A percentile compares a stretch with the other conserved stretches of the same genome.
phyloP scores from a whole-genome alignment of 441 rosid species.

The Bruguiera hainesii region DNA sequence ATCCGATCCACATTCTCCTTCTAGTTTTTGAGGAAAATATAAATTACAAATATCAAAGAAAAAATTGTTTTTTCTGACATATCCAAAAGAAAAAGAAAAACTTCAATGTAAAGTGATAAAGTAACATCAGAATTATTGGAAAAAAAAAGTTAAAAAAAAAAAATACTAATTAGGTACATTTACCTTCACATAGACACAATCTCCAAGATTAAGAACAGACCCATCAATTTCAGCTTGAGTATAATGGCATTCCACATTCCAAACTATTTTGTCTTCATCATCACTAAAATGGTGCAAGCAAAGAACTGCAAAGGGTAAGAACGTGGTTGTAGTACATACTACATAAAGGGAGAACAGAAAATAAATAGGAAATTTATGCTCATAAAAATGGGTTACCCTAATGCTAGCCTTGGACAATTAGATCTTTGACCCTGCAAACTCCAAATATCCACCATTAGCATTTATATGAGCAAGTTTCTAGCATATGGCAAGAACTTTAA shows the following conservation, averaged over 20 bases:
- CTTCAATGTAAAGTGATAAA: background rate
- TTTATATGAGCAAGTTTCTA: conserved; percentile 16
- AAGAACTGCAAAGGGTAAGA: conserved; percentile 21
- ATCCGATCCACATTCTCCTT: too few species aligned
- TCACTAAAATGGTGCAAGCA: conserved; percentile 36
- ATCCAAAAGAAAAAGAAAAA: too few species aligned
- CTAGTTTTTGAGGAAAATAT: too few species aligned
- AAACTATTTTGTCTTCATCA: conserved; percentile 75
- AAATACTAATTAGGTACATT: conserved; percentile 7
- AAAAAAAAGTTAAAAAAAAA: background rate
- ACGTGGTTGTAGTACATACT: background rate
- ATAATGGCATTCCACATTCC: conserved; percentile 88
- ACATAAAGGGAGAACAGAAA: conserved; percentile 16
- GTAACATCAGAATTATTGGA: background rate
- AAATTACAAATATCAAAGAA: too few species aligned
- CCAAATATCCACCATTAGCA: conserved; percentile 30
- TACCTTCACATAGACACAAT: conserved; percentile 77
- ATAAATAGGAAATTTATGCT: conserved; percentile 15
- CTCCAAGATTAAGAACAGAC: conserved; percentile 57
- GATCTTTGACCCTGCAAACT: conserved; percentile 53
- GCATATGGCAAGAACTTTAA: background rate
- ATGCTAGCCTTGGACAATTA: conserved; percentile 24
- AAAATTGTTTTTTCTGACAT: too few species aligned
- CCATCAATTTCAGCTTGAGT: conserved; percentile 59
- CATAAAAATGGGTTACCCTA: conserved; percentile 50